Evolutionary conservation across 192 early-diverging fungal species (phyloP), one percentile per base, ranked within the genome.

Genomic region (Entomortierella beljakovae): DNA sequence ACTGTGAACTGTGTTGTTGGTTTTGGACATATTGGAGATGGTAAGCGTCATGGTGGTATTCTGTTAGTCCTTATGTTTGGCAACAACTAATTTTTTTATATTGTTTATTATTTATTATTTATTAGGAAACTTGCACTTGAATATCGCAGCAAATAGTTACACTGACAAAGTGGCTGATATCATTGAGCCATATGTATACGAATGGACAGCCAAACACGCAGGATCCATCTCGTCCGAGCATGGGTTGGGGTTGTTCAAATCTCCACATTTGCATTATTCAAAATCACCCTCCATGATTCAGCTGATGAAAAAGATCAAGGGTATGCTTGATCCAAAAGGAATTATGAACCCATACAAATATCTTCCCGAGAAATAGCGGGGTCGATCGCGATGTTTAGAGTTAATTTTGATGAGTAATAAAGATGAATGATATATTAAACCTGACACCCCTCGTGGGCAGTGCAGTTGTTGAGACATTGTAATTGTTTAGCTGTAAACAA

Each of bases 1-100:
- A 80, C 82, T 6, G 91, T 96, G 9, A 91, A 83, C 63, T 71
- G 89, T 38, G 93, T 99, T n/a, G 92, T 94, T 65, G 97, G 95
- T 20, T 99, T 94, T 85, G 97, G 97, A 29, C 98, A 99, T 75
- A 90, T 99, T 57, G 98, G 98, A 43, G 98, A 99, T 81, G 95
- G 95, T 81, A 79, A 53, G 85, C 23, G 2, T 29, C 23, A 2
- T 29, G 28, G 49, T 6, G 16, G n/a, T 18, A 15, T 43, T 9
- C 18, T 43, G 42, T 43, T 9, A 43, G 9, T 43, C 42, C 42
- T 52, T 23, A 23, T 6, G 50, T 23, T 52, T 7, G 50, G 8
- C n/a, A 29, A 26, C 52, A 18, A 53, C 22, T 46, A n/a, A 43
- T 64, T 25, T 57, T 61, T 28, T 74, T 38, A 50, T 20, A 22